A percentile compares a stretch with the other conserved stretches of the same genome.
Evolutionary conservation across 805 yeast genomes (phyloP).

Genomic region (Isabelozyma heimii): DNA sequence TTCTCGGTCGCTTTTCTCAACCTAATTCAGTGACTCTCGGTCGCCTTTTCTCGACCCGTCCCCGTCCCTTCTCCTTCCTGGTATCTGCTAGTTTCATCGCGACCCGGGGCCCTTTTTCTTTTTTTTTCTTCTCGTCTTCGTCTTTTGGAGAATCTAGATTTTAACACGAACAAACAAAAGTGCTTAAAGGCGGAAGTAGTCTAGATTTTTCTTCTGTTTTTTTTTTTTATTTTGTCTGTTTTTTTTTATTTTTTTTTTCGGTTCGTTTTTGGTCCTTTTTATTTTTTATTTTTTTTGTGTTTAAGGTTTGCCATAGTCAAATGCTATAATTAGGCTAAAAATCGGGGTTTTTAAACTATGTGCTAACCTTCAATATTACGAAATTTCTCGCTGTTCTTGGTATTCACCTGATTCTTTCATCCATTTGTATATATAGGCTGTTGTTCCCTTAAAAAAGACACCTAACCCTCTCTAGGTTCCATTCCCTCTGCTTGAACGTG

Average conservation of each 20-base stretch:
- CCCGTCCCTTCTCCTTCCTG: too few species aligned
- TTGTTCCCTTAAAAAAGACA: too few species aligned
- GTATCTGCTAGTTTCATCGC: too few species aligned
- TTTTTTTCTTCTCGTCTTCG: too few species aligned
- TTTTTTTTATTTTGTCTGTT: background rate
- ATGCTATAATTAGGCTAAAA: background rate
- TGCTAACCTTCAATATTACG: background rate
- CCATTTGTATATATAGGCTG: background rate
- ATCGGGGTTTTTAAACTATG: background rate
- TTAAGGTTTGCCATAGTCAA: background rate
- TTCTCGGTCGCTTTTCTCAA: too few species aligned
- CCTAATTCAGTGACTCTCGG: too few species aligned
- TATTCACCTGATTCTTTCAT: background rate
- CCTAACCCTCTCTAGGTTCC: background rate
- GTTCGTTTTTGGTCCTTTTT: background rate
- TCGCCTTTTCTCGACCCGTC: too few species aligned
- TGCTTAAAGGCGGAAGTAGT: too few species aligned
- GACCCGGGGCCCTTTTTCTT: too few species aligned
- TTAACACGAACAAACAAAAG: too few species aligned
- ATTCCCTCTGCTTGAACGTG: too few species aligned
- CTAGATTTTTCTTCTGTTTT: background rate
- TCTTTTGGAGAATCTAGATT: too few species aligned
- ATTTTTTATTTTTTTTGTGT: background rate
- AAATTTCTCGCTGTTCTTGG: background rate
- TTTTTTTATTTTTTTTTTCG: background rate